These are phyloP conservation scores for Cephalotrichum gorgonifer DNA, from an alignment of 2,329 filamentous ascomycete genomes.

Conservation along the genomic window DNA sequence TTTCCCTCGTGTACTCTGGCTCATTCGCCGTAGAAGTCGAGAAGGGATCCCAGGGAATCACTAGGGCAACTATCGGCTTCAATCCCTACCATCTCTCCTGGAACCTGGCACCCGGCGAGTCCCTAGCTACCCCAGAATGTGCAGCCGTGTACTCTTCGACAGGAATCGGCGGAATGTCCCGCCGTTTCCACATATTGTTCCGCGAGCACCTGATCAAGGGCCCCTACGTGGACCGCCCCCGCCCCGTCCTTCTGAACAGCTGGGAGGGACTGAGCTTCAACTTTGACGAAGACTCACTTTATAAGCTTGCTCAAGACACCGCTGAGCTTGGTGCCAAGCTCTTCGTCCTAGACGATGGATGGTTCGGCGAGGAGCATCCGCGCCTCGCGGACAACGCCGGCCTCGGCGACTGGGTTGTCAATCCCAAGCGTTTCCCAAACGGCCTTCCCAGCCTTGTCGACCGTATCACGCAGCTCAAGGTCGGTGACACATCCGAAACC, in stretches of 20 bases:
- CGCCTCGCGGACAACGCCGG: constrained; percentile 46
- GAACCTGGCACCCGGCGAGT: constrained; percentile 42
- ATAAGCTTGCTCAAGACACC: constrained; percentile 42
- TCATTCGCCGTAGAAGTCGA: constrained; percentile 53
- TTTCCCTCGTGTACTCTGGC: constrained; percentile 54
- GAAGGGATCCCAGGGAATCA: constrained; percentile 50
- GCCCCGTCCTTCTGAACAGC: constrained; percentile 50
- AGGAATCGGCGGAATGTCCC: constrained; percentile 52
- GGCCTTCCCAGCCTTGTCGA: constrained; percentile 42
- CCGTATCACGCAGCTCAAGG: constrained; percentile 36
- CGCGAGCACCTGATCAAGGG: constrained; percentile 49
- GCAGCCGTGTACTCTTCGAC: constrained; percentile 49
- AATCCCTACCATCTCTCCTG: constrained; percentile 53
- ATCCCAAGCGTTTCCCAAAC: constrained; percentile 46
- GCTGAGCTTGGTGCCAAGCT: constrained; percentile 50
- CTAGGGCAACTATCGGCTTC: constrained; percentile 48
- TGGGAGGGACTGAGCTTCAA: constrained; percentile 55
- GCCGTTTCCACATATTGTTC: constrained; percentile 50
- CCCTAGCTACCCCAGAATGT: constrained; percentile 50
- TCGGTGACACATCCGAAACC: constrained; percentile 32
- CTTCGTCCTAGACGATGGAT: constrained; percentile 57
- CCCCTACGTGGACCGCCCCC: constrained; percentile 38
- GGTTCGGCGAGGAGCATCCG: constrained; percentile 55
- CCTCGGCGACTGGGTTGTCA: constrained; percentile 53
- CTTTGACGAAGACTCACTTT: constrained; percentile 45